Percentiles rank a stretch among this genome's conserved stretches.
Evolutionary conservation across 2,329 filamentous ascomycete species (phyloP).

Genomic region (Hymenoscyphus repandus): DNA sequence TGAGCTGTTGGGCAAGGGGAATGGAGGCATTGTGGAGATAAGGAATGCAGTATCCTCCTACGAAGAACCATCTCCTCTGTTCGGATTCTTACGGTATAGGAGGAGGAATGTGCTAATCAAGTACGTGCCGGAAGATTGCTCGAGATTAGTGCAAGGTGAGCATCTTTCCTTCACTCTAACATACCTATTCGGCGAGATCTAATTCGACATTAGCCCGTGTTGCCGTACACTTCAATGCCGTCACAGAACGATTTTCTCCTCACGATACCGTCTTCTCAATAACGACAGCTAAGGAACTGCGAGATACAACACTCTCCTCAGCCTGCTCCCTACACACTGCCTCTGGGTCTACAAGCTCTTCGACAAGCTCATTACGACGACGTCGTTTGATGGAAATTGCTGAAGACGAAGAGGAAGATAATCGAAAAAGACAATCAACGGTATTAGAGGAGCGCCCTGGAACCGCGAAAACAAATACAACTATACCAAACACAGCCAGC

Average conservation of each 20-base stretch:
- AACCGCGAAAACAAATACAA: constrained; percentile 23
- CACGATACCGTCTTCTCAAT: constrained; percentile 84
- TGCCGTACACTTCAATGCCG: constrained; percentile 63
- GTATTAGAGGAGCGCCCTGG: constrained; percentile 40
- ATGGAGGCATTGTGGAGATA: constrained; percentile 77
- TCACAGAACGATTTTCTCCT: constrained; percentile 71
- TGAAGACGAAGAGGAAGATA: constrained; percentile 72
- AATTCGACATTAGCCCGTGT: constrained; percentile 62
- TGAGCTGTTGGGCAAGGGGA: constrained; percentile 69
- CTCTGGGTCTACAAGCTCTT: constrained; percentile 79
- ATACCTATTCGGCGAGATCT: constrained; percentile 5
- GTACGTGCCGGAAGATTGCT: constrained; percentile 86
- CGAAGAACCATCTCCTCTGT: constrained; percentile 80
- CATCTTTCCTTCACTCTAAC: constrained; percentile 3
- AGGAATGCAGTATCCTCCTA: constrained; percentile 73
- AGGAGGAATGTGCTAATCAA: constrained; percentile 88
- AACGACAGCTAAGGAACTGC: constrained; percentile 68
- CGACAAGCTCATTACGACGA: constrained; percentile 71
- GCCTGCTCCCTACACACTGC: constrained; percentile 87
- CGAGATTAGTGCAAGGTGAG: constrained; percentile 85
- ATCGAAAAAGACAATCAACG: constrained; percentile 54
- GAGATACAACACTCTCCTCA: constrained; percentile 80
- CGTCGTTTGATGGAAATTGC: constrained; percentile 84
- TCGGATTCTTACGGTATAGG: constrained; percentile 85
- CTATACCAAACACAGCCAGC: constrained; percentile 11